Percentiles rank a stretch among this genome's conserved stretches.
Evolutionary conservation across 1,284 basidiomycete species (phyloP).

Genomic region (Peniophora sp.): DNA sequence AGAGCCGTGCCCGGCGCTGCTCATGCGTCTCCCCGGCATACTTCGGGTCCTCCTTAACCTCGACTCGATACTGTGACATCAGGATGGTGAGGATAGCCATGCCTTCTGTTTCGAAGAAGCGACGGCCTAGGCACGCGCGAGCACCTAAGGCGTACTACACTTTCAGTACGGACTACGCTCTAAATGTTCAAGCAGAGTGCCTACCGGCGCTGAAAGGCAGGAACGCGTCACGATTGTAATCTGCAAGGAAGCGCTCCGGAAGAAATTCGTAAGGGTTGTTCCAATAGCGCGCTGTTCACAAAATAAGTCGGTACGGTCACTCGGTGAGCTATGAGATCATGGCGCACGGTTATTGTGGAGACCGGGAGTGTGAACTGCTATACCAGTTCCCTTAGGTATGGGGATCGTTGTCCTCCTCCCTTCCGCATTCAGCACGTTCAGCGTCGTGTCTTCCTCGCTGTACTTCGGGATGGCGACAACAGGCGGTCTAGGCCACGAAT

Average conservation of each 20-base stretch:
- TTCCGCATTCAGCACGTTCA: neutral
- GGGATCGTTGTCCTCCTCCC: neutral
- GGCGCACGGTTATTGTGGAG: slow-evolving; percentile 29
- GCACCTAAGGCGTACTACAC: no score
- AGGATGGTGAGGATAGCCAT: no score
- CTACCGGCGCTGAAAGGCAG: no score
- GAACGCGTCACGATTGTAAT: slow-evolving; percentile 43
- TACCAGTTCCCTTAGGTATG: neutral
- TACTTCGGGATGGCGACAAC: neutral
- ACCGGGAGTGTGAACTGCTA: slow-evolving; percentile 3
- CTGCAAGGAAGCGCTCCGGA: slow-evolving; percentile 42
- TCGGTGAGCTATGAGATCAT: neutral
- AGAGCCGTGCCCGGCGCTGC: no score
- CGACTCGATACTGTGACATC: no score
- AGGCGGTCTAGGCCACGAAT: slow-evolving; percentile 18
- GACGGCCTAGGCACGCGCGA: no score
- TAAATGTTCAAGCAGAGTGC: no score
- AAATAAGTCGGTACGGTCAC: neutral
- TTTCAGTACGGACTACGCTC: no score
- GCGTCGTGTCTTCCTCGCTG: neutral
- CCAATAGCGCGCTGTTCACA: slow-evolving; percentile 40
- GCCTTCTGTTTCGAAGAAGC: no score
- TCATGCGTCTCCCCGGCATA: no score
- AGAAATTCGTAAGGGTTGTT: slow-evolving; percentile 40
- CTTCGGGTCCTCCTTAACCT: no score